Percentiles rank a stretch among this genome's conserved stretches.
Conservation (phyloP, 306 rosid species). For the Acacia crassicarpa region DNA sequence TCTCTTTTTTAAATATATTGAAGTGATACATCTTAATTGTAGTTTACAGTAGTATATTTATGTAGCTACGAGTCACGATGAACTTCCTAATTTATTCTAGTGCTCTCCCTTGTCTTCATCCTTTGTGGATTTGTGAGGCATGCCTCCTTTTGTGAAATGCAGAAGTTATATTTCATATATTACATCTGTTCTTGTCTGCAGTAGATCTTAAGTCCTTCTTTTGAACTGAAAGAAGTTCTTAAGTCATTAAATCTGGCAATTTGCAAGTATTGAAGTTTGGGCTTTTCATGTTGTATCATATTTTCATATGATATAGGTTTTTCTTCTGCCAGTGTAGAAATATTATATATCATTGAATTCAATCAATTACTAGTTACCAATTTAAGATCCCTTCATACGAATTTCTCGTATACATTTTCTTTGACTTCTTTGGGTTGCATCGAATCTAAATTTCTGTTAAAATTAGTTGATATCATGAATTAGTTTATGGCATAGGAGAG, state of each 20-base stretch:
- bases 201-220: background rate
- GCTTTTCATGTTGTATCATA: background rate
- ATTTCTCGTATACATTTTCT: background rate
- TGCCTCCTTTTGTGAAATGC: background rate
- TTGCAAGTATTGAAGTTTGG: background rate
- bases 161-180: background rate
- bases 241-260: background rate
- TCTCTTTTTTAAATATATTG: background rate
- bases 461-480: constrained; percentile 7
- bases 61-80: background rate
- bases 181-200: background rate
- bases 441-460: constrained; percentile 15
- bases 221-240: background rate
- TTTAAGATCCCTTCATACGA: background rate
- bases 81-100: background rate
- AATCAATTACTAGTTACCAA: background rate
- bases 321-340: background rate
- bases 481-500: constrained; percentile 6
- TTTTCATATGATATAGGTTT: background rate
- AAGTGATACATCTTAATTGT: constrained; percentile 5
- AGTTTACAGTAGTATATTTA: background rate
- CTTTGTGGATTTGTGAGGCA: constrained; percentile 16
- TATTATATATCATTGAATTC: background rate
- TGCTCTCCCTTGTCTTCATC: background rate
- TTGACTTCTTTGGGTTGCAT: constrained; percentile 15